phyloP scores from a whole-genome alignment of 148 eudicot genomes.

The Simmondsia chinensis region DNA sequence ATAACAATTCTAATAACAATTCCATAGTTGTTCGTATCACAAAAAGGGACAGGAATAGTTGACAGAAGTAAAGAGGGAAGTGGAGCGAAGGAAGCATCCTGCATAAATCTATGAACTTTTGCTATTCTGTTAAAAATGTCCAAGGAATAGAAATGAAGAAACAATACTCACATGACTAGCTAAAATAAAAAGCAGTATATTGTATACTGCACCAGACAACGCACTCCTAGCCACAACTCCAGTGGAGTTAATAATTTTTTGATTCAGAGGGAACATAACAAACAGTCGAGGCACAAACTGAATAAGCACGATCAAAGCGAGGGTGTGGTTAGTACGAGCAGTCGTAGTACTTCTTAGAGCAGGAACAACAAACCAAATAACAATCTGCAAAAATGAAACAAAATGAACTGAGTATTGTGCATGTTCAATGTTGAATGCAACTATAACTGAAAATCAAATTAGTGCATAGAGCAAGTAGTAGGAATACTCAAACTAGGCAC shows the following conservation, averaged over 20 bases:
- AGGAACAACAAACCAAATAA: constrained; percentile 59
- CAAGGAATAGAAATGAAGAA: neutral
- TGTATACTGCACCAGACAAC: constrained; percentile 86
- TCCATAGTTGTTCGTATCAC: no score
- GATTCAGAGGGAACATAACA: constrained; percentile 69
- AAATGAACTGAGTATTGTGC: constrained; percentile 1
- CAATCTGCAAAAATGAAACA: constrained; percentile 29
- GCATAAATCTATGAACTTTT: neutral
- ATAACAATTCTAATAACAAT: neutral
- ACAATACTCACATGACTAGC: constrained; percentile 67
- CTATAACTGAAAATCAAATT: neutral
- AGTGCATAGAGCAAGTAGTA: no score
- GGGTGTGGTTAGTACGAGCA: constrained; percentile 43
- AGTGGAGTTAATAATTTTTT: constrained; percentile 54
- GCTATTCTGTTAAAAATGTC: neutral
- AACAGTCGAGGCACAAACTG: constrained; percentile 76
- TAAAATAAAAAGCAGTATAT: constrained; percentile 61
- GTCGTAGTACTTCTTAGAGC: constrained; percentile 21
- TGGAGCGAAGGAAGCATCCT: no score
- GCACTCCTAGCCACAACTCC: constrained; percentile 79
- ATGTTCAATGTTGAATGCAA: neutral
- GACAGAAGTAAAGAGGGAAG: no score
- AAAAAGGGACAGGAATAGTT: no score
- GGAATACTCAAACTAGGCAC: no score
- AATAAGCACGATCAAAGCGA: constrained; percentile 53